Evolutionary conservation across 805 yeast species (phyloP).

Genomic region (Danielozyma ontarioensis): DNA sequence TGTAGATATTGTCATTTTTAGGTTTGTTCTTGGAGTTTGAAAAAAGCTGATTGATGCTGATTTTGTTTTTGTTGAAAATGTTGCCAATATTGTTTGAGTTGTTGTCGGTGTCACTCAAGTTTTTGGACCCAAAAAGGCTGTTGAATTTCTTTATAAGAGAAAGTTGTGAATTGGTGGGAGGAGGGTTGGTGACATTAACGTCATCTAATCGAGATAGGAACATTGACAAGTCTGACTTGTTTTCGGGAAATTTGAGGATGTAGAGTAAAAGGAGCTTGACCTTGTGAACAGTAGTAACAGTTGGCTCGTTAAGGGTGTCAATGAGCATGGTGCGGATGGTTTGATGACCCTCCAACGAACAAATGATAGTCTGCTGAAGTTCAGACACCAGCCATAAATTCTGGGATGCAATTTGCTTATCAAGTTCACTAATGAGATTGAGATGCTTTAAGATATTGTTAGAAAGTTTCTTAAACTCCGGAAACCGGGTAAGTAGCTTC

Average conservation of each 20-base stretch:
- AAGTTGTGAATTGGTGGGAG: slow-evolving; percentile 30
- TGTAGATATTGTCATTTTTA: slow-evolving; percentile 65
- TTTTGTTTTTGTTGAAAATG: slow-evolving; percentile 28
- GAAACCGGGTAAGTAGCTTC: slow-evolving; percentile 84
- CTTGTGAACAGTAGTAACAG: slow-evolving; percentile 52
- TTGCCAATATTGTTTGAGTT: slow-evolving; percentile 19
- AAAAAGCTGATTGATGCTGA: slow-evolving; percentile 26
- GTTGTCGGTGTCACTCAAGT: slow-evolving; percentile 4
- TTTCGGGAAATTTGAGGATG: slow-evolving; percentile 61
- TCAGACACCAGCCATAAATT: slow-evolving; percentile 84
- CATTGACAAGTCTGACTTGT: slow-evolving; percentile 16
- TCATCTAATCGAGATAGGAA: slow-evolving; percentile 25
- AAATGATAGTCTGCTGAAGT: slow-evolving; percentile 79
- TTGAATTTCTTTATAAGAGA: slow-evolving; percentile 26
- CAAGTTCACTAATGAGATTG: slow-evolving; percentile 82
- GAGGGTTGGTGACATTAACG: slow-evolving; percentile 21
- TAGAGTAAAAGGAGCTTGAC: slow-evolving; percentile 70
- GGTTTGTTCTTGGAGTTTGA: slow-evolving; percentile 15
- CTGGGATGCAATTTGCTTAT: slow-evolving; percentile 57
- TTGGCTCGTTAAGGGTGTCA: slow-evolving; percentile 40
- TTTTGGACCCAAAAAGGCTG: slow-evolving; percentile 15
- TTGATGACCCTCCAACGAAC: slow-evolving; percentile 37
- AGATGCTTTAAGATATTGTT: slow-evolving; percentile 90
- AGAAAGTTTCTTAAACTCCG: slow-evolving; percentile 86
- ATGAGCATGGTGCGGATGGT: slow-evolving; percentile 49